phyloP scores from a whole-genome alignment of 495 filamentous ascomycete genomes.

The Astrothelium macrocarpum region DNA sequence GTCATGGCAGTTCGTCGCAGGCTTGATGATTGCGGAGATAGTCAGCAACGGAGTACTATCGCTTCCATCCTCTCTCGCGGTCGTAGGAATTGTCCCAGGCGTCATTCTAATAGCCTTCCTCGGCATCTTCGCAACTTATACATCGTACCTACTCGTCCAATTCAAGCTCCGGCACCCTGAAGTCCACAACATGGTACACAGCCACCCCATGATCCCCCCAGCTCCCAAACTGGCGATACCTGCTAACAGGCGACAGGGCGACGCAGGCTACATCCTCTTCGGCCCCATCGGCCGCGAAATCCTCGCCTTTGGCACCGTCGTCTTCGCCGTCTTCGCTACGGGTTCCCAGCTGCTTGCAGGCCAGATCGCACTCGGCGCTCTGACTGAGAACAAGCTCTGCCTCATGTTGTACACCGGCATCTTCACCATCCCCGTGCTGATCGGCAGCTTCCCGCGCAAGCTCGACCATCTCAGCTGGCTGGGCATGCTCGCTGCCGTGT shows the following conservation, averaged over 20 bases:
- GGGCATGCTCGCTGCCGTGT: slow-evolving; percentile 24
- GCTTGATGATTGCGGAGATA: slow-evolving; percentile 55
- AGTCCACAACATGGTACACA: slow-evolving; percentile 30
- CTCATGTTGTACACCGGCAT: slow-evolving; percentile 38
- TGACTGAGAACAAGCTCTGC: slow-evolving; percentile 35
- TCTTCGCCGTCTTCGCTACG: slow-evolving; percentile 37
- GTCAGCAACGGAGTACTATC: slow-evolving; percentile 53
- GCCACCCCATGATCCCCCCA: too few species aligned
- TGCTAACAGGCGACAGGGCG: slow-evolving; percentile 9
- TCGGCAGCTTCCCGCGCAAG: slow-evolving; percentile 27
- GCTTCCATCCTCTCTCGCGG: slow-evolving; percentile 44
- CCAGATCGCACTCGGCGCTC: slow-evolving; percentile 30
- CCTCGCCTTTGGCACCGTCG: slow-evolving; percentile 26
- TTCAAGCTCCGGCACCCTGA: slow-evolving; percentile 39
- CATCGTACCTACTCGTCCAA: slow-evolving; percentile 33
- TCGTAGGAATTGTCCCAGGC: slow-evolving; percentile 49
- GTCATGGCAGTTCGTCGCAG: slow-evolving; percentile 43
- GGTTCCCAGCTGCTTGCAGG: slow-evolving; percentile 36
- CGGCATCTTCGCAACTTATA: slow-evolving; percentile 34
- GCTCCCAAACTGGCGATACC: not conserved
- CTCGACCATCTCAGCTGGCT: slow-evolving; percentile 26
- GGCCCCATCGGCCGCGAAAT: slow-evolving; percentile 27
- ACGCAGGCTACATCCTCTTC: slow-evolving; percentile 30
- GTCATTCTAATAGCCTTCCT: slow-evolving; percentile 32
- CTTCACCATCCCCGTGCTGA: slow-evolving; percentile 34